These are phyloP conservation scores for Podospora comata DNA, from an alignment of 495 filamentous ascomycete species.

Conservation along the genomic window DNA sequence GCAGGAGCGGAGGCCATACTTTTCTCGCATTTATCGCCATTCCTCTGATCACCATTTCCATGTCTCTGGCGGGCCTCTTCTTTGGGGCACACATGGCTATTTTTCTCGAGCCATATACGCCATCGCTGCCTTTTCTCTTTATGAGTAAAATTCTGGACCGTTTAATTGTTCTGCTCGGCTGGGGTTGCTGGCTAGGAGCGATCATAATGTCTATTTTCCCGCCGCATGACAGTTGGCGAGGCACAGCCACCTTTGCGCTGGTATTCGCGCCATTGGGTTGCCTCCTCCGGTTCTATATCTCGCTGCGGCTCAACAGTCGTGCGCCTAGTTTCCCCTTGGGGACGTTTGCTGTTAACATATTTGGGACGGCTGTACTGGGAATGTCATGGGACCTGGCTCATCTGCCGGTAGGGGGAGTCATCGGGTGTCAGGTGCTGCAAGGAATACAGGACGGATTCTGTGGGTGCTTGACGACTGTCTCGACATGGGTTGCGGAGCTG, in stretches of 20 bases:
- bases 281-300: constrained; percentile 68
- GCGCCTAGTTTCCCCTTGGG: constrained; percentile 75
- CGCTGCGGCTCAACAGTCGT: constrained; percentile 64
- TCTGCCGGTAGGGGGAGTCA: constrained; percentile 46
- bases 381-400: constrained; percentile 75
- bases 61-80: constrained; percentile 66
- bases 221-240: constrained; percentile 69
- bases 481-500: constrained; percentile 85
- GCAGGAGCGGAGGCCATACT: constrained; percentile 74
- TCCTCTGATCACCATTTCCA: constrained; percentile 61
- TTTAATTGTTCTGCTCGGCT: constrained; percentile 58
- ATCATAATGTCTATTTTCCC: constrained; percentile 72
- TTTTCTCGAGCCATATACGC: constrained; percentile 51
- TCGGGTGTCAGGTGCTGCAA: constrained; percentile 76
- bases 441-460: constrained; percentile 90
- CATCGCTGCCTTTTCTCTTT: constrained; percentile 56
- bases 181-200: constrained; percentile 75
- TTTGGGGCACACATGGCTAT: constrained; percentile 77
- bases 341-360: constrained; percentile 80
- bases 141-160: constrained; percentile 60
- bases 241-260: constrained; percentile 68
- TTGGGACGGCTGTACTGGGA: constrained; percentile 62
- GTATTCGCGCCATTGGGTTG: constrained; percentile 85
- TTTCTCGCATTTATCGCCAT: constrained; percentile 77
- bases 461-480: constrained; percentile 86